Evolutionary conservation across 208 protist species (phyloP).

Genomic region (Trypanosoma mega): DNA sequence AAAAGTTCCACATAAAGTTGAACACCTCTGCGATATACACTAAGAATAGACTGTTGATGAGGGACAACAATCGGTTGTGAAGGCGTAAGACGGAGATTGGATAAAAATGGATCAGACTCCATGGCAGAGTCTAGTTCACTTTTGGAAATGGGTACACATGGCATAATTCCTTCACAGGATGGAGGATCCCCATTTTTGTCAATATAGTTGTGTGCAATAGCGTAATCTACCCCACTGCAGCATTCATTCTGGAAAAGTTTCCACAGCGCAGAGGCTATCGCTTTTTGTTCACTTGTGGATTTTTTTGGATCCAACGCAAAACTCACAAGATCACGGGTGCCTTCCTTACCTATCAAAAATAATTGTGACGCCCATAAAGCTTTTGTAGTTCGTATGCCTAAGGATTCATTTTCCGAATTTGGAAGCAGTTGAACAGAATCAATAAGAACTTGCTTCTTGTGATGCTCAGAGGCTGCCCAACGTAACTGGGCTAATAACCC

Average conservation of each 20-base stretch:
- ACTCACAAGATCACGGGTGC: slow-evolving; percentile 24
- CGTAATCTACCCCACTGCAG: slow-evolving; percentile 31
- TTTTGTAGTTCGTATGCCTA: slow-evolving; percentile 42
- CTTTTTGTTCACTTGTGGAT: slow-evolving; percentile 63
- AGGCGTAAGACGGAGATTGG: slow-evolving; percentile 19
- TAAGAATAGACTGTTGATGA: slow-evolving; percentile 22
- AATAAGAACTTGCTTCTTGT: slow-evolving; percentile 23
- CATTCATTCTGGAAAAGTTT: slow-evolving; percentile 44
- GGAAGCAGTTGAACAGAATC: slow-evolving; percentile 31
- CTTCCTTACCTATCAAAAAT: slow-evolving; percentile 21
- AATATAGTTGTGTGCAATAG: slow-evolving; percentile 41
- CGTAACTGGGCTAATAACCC: slow-evolving; percentile 43
- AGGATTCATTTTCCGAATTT: slow-evolving; percentile 39
- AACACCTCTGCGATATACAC: slow-evolving; percentile 24
- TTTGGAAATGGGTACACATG: slow-evolving; percentile 21
- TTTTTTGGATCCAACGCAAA: slow-evolving; percentile 53
- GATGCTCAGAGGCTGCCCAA: slow-evolving; percentile 45
- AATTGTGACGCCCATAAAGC: slow-evolving; percentile 35
- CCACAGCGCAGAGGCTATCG: slow-evolving; percentile 41
- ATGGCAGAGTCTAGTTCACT: slow-evolving; percentile 25
- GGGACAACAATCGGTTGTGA: slow-evolving; percentile 20
- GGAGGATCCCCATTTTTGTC: slow-evolving; percentile 31
- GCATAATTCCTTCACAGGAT: slow-evolving; percentile 34
- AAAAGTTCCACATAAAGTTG: slow-evolving; percentile 30
- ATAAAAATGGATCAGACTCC: slow-evolving; percentile 32